A percentile compares a stretch with the other conserved stretches of the same genome.
These are phyloP conservation scores for Leccinum broughii DNA, from an alignment of 768 basidiomycete genomes.

Conservation along the genomic window DNA sequence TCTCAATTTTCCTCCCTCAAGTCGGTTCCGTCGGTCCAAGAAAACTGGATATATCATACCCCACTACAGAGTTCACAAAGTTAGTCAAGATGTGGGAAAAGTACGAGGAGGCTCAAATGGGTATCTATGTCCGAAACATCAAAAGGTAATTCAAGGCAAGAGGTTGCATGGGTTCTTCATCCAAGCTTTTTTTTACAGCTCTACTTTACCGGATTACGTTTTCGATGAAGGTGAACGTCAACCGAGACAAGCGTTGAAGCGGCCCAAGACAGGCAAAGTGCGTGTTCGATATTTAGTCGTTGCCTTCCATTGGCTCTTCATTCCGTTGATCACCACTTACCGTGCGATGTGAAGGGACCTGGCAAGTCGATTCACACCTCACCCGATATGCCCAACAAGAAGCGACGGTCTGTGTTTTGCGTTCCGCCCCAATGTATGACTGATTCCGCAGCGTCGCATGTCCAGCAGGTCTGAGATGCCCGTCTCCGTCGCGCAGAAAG, in stretches of 20 bases:
- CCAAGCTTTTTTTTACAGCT: slow-evolving; percentile 41
- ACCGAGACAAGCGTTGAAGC: slow-evolving; percentile 67
- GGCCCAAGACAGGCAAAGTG: slow-evolving; percentile 64
- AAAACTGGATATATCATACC: slow-evolving; percentile 94
- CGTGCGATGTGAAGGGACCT: slow-evolving; percentile 48
- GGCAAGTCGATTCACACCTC: slow-evolving; percentile 63
- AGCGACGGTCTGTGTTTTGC: slow-evolving; percentile 65
- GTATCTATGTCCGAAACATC: slow-evolving; percentile 90
- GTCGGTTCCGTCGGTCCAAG: slow-evolving; percentile 77
- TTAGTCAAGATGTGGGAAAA: slow-evolving; percentile 95
- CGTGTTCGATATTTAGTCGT: slow-evolving; percentile 28
- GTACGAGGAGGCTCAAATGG: slow-evolving; percentile 90
- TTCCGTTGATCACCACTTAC: slow-evolving; percentile 26
- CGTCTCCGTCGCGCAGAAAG: slow-evolving; percentile 30
- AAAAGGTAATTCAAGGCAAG: slow-evolving; percentile 60
- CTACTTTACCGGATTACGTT: slow-evolving; percentile 77
- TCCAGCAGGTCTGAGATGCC: slow-evolving; percentile 44
- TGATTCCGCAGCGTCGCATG: slow-evolving; percentile 33
- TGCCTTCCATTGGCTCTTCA: slow-evolving; percentile 13
- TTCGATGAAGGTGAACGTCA: slow-evolving; percentile 82
- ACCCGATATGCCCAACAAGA: slow-evolving; percentile 77
- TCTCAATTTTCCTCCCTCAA: slow-evolving; percentile 34
- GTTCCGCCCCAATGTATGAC: slow-evolving; percentile 13
- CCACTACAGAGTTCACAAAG: slow-evolving; percentile 92
- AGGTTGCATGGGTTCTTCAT: slow-evolving; percentile 21